Evolutionary conservation across 2,329 filamentous ascomycete species (phyloP).

Genomic region (Drechslerella dactyloides): DNA sequence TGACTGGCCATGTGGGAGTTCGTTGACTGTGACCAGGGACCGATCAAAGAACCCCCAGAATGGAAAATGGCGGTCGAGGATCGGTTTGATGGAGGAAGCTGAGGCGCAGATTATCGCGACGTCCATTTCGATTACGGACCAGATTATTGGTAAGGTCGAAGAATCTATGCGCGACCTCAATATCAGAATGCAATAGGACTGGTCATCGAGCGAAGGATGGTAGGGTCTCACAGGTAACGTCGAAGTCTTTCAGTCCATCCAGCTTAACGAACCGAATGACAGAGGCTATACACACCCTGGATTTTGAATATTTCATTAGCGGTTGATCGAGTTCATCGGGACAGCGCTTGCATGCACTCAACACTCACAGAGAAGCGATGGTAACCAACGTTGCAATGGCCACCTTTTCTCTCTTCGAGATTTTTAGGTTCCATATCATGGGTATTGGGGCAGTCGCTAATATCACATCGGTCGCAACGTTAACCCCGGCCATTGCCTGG

Average conservation of each 20-base stretch:
- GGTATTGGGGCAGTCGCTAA: slow-evolving; percentile 40
- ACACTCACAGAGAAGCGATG: slow-evolving; percentile 38
- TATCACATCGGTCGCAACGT: slow-evolving; percentile 41
- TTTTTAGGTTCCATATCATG: slow-evolving; percentile 49
- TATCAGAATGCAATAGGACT: background rate
- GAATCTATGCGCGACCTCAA: slow-evolving; percentile 19
- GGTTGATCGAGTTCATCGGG: background rate
- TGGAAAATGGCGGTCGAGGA: slow-evolving; percentile 34
- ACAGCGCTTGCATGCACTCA: background rate
- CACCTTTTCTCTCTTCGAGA: slow-evolving; percentile 40
- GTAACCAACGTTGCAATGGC: slow-evolving; percentile 38
- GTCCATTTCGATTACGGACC: slow-evolving; percentile 44
- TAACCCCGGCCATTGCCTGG: slow-evolving; percentile 39
- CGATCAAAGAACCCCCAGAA: slow-evolving; percentile 46
- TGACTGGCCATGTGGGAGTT: slow-evolving; percentile 32
- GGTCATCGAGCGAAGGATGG: background rate
- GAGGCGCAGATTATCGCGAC: slow-evolving; percentile 46
- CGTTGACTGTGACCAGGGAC: slow-evolving; percentile 46
- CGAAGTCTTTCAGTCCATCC: slow-evolving; percentile 28
- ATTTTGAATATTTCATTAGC: background rate
- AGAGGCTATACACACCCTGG: slow-evolving; percentile 40
- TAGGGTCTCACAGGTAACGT: slow-evolving; percentile 38
- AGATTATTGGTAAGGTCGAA: slow-evolving; percentile 35
- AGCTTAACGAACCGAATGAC: slow-evolving; percentile 41
- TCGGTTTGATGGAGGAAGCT: slow-evolving; percentile 41